A percentile compares a stretch with the other conserved stretches of the same genome.
Conservation (phyloP, 768 basidiomycete genomes). For the Baorangia bicolor region DNA sequence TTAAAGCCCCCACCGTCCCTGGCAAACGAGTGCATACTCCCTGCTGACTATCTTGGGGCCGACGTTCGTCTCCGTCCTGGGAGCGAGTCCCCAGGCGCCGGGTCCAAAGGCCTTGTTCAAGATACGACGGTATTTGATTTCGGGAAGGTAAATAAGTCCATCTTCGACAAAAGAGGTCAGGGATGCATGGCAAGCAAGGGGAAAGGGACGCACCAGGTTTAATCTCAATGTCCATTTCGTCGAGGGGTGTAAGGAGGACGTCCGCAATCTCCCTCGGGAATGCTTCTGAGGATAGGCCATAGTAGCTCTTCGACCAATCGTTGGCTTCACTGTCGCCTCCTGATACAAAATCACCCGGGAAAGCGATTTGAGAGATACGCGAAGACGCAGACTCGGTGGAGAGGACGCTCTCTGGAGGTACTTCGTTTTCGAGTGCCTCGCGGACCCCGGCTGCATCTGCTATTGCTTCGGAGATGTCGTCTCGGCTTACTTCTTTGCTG, state of each 20-base stretch:
- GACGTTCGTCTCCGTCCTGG: conserved; percentile 88
- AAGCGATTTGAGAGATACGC: conserved; percentile 19
- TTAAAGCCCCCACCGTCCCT: conserved; percentile 64
- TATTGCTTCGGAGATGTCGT: conserved; percentile 21
- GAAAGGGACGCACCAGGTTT: conserved; percentile 71
- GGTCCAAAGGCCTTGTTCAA: conserved; percentile 94
- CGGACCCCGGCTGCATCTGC: conserved; percentile 16
- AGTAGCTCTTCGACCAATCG: conserved; percentile 90
- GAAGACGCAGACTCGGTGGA: conserved; percentile 12
- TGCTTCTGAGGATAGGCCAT: conserved; percentile 73
- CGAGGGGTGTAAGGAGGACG: conserved; percentile 69
- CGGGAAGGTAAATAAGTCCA: conserved; percentile 91
- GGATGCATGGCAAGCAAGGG: too few relatives aligned
- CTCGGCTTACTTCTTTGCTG: conserved; percentile 19
- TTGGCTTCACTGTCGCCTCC: conserved; percentile 33
- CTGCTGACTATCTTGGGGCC: conserved; percentile 84
- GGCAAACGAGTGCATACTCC: conserved; percentile 92
- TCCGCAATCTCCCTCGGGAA: conserved; percentile 77
- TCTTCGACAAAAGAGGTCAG: conserved; percentile 45
- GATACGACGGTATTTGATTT: conserved; percentile 93
- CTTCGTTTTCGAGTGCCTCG: conserved; percentile 14
- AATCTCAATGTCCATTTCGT: conserved; percentile 82
- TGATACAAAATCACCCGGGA: conserved; percentile 28
- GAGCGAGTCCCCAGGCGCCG: conserved; percentile 96
- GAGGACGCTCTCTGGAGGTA: conserved; percentile 15